Evolutionary conservation across 768 basidiomycete genomes (phyloP).

Genomic region (Chiua virens): DNA sequence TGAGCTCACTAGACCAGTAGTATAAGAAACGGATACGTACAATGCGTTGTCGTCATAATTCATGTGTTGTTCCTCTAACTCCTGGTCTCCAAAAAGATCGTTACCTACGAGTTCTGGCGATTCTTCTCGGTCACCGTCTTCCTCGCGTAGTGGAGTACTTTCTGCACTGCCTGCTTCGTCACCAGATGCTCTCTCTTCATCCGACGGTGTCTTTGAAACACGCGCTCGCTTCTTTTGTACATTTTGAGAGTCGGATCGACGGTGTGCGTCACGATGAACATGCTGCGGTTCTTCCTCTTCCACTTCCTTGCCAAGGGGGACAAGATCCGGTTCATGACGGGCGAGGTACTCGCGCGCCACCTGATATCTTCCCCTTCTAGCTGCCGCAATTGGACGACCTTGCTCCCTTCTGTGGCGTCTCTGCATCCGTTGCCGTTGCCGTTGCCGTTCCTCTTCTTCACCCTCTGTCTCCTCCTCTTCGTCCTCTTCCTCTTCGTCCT

Average conservation of each 20-base stretch:
- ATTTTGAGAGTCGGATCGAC: not conserved
- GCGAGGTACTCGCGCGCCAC: not conserved
- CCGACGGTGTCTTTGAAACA: not conserved
- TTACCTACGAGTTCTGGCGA: slow-evolving; percentile 12
- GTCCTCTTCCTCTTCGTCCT: not conserved
- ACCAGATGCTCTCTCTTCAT: not conserved
- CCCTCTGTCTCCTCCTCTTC: slow-evolving; percentile 5
- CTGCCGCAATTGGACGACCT: not conserved
- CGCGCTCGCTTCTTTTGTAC: slow-evolving; percentile 16
- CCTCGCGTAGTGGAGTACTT: not conserved
- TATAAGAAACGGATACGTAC: slow-evolving; percentile 10
- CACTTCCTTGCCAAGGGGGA: slow-evolving; percentile 1
- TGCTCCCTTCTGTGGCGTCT: not conserved
- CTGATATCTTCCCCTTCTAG: not conserved
- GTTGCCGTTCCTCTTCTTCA: not conserved
- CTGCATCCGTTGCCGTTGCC: too few relatives aligned
- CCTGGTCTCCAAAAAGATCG: slow-evolving; percentile 24
- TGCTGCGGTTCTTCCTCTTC: slow-evolving; percentile 4
- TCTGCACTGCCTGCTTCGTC: not conserved
- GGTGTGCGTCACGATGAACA: slow-evolving; percentile 12
- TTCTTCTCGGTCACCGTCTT: not conserved
- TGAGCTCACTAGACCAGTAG: not conserved
- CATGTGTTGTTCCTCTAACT: not conserved
- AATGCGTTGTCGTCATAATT: not conserved
- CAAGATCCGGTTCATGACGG: not conserved